These are phyloP conservation scores for Penicillium glabrum DNA, from an alignment of 2,329 filamentous ascomycete species.

Conservation along the genomic window DNA sequence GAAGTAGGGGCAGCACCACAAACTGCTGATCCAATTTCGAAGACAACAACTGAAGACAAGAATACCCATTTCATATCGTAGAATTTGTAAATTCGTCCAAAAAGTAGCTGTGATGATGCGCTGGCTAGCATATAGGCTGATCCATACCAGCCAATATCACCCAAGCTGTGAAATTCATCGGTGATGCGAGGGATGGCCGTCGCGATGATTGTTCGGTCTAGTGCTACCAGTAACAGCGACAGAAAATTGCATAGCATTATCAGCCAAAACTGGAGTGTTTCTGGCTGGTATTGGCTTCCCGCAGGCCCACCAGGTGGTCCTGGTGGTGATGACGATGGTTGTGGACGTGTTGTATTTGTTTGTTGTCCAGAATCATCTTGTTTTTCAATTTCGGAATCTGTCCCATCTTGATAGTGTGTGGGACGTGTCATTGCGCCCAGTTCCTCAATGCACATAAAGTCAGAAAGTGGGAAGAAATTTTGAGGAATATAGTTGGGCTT, in stretches of 20 bases:
- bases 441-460: background rate
- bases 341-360: background rate
- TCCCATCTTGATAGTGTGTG: background rate
- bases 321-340: background rate
- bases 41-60: constrained; percentile 31
- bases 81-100: constrained; percentile 37
- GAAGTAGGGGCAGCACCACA: constrained; percentile 33
- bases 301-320: background rate
- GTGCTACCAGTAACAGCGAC: constrained; percentile 35
- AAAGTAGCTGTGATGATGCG: constrained; percentile 38
- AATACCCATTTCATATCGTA: constrained; percentile 39
- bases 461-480: background rate
- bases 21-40: constrained; percentile 34
- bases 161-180: constrained; percentile 20
- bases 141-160: constrained; percentile 66
- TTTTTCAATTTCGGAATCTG: background rate
- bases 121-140: constrained; percentile 43
- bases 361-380: background rate
- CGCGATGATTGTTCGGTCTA: constrained; percentile 44
- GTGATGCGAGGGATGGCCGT: constrained; percentile 27
- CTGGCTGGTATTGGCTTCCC: background rate
- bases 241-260: constrained; percentile 1
- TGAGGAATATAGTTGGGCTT: background rate
- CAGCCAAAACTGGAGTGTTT: background rate
- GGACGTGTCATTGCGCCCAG: background rate